phyloP scores from a whole-genome alignment of 257 asterid genomes.

The Solanum etuberosum region DNA sequence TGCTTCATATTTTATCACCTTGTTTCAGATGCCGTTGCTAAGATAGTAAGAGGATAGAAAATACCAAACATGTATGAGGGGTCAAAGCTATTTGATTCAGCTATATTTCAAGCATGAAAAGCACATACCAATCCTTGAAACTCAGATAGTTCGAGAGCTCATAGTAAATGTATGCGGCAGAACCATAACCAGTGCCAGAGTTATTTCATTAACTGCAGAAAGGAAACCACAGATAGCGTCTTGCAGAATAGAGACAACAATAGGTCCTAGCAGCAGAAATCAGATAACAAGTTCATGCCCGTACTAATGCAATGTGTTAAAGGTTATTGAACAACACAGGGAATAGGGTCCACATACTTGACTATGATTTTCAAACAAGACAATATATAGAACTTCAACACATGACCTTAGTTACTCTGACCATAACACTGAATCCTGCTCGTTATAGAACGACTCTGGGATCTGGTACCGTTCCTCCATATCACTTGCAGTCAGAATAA shows the following conservation, averaged over 20 bases:
- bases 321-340: neutral
- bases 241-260: conserved; percentile 89
- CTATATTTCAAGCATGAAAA: neutral
- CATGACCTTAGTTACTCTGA: conserved; percentile 89
- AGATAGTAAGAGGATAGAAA: neutral
- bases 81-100: neutral
- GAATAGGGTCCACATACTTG: conserved; percentile 42
- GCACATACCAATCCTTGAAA: conserved; percentile 77
- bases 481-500: conserved; percentile 75
- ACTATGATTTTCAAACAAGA: conserved; percentile 85
- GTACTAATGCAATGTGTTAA: neutral
- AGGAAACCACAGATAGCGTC: conserved; percentile 91
- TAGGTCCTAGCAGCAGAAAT: conserved; percentile 75
- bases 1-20: neutral
- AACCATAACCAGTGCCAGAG: conserved; percentile 74
- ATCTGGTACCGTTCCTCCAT: conserved; percentile 84
- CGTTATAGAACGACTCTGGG: conserved; percentile 86
- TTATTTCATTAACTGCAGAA: conserved; percentile 68
- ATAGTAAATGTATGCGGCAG: conserved; percentile 90
- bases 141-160: conserved; percentile 92
- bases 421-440: conserved; percentile 92
- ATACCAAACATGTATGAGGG: neutral
- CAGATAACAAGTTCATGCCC: conserved; percentile 1
- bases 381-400: conserved; percentile 90
- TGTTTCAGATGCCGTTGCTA: neutral